Base-by-base conservation (phyloP, 1,284 basidiomycete genomes). In the Neolentinus lepideus region DNA sequence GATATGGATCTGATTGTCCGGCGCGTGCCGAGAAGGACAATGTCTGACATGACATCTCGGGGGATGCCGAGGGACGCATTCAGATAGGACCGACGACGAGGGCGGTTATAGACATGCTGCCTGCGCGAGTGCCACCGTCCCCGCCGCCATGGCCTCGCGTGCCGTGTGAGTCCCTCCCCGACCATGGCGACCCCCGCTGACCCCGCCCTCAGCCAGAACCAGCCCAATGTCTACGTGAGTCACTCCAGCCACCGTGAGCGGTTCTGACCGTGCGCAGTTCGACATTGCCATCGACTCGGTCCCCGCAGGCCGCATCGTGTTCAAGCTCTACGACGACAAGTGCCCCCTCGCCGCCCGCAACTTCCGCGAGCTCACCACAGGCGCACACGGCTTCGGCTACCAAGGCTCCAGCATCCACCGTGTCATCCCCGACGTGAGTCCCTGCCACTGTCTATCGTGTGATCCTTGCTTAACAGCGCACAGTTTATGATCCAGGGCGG, bases 341-440 rank as follows among this genome's bases (percentile, higher is more conserved):
- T 84, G 85, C 6, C 88, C 86, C 22, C 83, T 76, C 68, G 97
- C 94, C 0, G 73, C 90, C 0, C 80, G 79, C 60, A 98, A 98
- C 78, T 89, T 89, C 73, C 82, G 79, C 11, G 76, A 77, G 66
- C 74, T 80, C 53, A 70, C 71, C 56, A 78, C 75, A 35, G 75
- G 76, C 58, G 60, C 71, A 63, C 64, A 73, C 59, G 75, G 75
- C 24, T 76, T 67, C 56, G 74, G 72, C 29, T 75, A 68, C 65
- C 55, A 64, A 55, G 69, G 69, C 56, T 74, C 74, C 22, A 19
- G 62, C 22, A 70, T 72, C 63, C 70, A 72, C 59, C 69, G 70
- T 59, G 63, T 72, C 59, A 70, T 71, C 61, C 69, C 69, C 63
- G 53, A 62, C 14, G 62, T 64, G 27, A 25, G 61, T 58, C 14